These are phyloP conservation scores for Cynara cardunculus DNA, from an alignment of 129 eudicot genomes.

Conservation along the genomic window DNA sequence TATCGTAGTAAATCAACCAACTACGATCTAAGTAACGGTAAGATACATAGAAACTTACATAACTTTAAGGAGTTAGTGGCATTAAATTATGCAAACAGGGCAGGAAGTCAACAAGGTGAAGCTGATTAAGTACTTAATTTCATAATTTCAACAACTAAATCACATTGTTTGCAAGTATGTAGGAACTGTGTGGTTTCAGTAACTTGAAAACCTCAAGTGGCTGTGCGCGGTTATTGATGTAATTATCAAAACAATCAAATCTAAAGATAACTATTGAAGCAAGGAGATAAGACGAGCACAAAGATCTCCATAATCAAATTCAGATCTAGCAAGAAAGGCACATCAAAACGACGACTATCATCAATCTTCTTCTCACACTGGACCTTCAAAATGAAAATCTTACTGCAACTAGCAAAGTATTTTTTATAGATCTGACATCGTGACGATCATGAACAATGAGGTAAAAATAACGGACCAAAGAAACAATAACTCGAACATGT, in stretches of 20 bases:
- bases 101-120: neutral
- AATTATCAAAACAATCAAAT: neutral
- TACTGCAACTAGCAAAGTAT: neutral
- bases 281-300: neutral
- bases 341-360: too few species aligned
- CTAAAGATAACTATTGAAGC: slow-evolving; percentile 4
- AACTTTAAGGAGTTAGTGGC: neutral
- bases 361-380: too few species aligned
- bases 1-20: neutral
- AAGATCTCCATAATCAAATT: neutral
- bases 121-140: neutral
- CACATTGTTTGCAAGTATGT: neutral
- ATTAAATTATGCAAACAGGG: slow-evolving; percentile 1
- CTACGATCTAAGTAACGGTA: neutral
- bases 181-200: neutral
- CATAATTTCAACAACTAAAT: neutral
- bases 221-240: neutral
- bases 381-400: too few species aligned
- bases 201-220: neutral
- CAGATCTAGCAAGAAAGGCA: neutral
- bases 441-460: too few species aligned
- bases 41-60: neutral
- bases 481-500: too few species aligned
- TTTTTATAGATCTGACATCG: too few species aligned
- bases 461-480: too few species aligned